Percentiles rank a stretch among this genome's conserved stretches.
Evolutionary conservation across 495 filamentous ascomycete genomes (phyloP).

Genomic region (Neurospora sp.): DNA sequence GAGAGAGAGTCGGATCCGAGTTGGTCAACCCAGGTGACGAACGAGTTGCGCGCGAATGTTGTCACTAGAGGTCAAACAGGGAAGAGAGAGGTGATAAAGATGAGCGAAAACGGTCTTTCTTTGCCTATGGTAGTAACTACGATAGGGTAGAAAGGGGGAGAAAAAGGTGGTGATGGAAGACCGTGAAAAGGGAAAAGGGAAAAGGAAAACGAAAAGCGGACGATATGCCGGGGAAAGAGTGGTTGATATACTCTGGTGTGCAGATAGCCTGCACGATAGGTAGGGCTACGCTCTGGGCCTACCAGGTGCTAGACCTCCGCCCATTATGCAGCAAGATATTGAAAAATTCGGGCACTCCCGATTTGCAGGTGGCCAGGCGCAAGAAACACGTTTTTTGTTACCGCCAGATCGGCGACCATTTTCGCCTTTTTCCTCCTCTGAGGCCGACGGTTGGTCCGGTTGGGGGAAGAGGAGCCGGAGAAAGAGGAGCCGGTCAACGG

Average conservation of each 20-base stretch:
- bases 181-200: neutral
- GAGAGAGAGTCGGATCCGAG: neutral
- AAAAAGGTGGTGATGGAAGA: neutral
- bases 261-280: neutral
- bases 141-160: neutral
- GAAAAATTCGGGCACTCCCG: neutral
- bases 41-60: neutral
- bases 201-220: neutral
- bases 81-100: neutral
- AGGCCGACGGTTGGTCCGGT: neutral
- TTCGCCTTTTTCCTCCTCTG: neutral
- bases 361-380: neutral
- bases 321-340: neutral
- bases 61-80: neutral
- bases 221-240: neutral
- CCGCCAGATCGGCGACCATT: neutral
- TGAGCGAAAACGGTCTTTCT: neutral
- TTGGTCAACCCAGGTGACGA: conserved; percentile 1
- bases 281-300: neutral
- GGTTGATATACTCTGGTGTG: neutral
- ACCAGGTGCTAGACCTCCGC: neutral
- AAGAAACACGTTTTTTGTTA: neutral
- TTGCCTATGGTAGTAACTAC: neutral
- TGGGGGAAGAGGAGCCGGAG: neutral
- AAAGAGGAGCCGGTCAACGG: neutral